phyloP scores from a whole-genome alignment of 805 yeast genomes.

The Nakazawaea ernobii region DNA sequence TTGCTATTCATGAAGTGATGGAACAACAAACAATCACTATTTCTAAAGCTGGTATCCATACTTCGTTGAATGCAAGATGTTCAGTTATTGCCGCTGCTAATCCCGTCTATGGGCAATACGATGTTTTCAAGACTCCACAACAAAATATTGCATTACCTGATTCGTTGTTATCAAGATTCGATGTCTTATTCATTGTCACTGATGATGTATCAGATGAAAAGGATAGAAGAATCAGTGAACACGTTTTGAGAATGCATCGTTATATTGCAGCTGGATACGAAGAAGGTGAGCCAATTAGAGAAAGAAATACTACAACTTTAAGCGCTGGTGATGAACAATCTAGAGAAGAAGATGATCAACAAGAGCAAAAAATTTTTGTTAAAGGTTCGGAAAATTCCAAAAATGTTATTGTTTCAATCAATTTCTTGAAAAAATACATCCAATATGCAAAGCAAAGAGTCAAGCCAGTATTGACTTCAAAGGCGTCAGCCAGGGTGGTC shows the following conservation, averaged over 20 bases:
- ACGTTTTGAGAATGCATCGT: conserved; percentile 90
- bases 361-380: conserved; percentile 62
- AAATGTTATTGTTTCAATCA: conserved; percentile 58
- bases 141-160: conserved; percentile 96
- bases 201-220: conserved; percentile 85
- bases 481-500: conserved; percentile 78
- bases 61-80: conserved; percentile 93
- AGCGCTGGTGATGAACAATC: conserved; percentile 71
- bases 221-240: conserved; percentile 88
- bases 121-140: conserved; percentile 92
- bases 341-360: conserved; percentile 34
- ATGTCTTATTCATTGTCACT: conserved; percentile 89
- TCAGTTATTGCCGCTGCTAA: conserved; percentile 97
- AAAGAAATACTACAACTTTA: conserved; percentile 59
- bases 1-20: conserved; percentile 99
- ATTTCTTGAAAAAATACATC: conserved; percentile 85
- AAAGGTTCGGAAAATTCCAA: conserved; percentile 52
- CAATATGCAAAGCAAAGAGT: conserved; percentile 91
- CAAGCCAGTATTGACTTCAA: conserved; percentile 70
- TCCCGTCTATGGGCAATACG: conserved; percentile 96
- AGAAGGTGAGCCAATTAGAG: conserved; percentile 93
- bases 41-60: conserved; percentile 97
- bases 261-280: conserved; percentile 80
- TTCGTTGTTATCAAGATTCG: conserved; percentile 93
- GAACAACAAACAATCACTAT: conserved; percentile 98